A percentile compares a stretch with the other conserved stretches of the same genome.
Evolutionary conservation across 169 alveolate genomes (phyloP).

Genomic region (Cryptosporidium felis): DNA sequence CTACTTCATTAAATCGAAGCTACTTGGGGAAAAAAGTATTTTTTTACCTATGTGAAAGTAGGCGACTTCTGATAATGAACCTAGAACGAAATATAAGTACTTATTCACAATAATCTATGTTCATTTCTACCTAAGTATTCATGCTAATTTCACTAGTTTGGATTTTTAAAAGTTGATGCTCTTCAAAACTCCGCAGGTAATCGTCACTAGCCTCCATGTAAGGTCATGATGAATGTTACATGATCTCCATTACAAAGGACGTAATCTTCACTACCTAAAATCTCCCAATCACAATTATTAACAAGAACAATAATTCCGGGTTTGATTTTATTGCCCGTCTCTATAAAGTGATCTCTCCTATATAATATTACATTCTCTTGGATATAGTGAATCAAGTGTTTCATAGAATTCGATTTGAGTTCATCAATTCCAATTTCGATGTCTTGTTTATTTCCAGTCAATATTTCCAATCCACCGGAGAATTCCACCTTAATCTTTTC

Average conservation of each 20-base stretch:
- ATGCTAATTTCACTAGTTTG: background rate
- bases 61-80: background rate
- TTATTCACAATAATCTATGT: background rate
- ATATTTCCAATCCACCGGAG: slow-evolving; percentile 56
- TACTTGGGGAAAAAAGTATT: slow-evolving; percentile 66
- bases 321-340: slow-evolving; percentile 72
- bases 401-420: slow-evolving; percentile 13
- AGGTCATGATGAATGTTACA: slow-evolving; percentile 92
- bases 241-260: slow-evolving; percentile 81
- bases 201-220: slow-evolving; percentile 97
- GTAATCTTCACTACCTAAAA: slow-evolving; percentile 85
- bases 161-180: background rate
- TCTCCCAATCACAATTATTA: slow-evolving; percentile 95
- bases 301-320: slow-evolving; percentile 94
- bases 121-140: background rate
- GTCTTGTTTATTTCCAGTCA: slow-evolving; percentile 20
- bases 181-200: too few relatives aligned
- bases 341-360: slow-evolving; percentile 63
- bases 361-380: slow-evolving; percentile 26
- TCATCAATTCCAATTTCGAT: background rate
- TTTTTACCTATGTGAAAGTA: slow-evolving; percentile 71
- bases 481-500: slow-evolving; percentile 23
- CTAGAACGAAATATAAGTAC: background rate
- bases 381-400: slow-evolving; percentile 14
- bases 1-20: slow-evolving; percentile 72